Conservation (phyloP, 2,329 filamentous ascomycete species). For the Pseudocercospora musae region DNA sequence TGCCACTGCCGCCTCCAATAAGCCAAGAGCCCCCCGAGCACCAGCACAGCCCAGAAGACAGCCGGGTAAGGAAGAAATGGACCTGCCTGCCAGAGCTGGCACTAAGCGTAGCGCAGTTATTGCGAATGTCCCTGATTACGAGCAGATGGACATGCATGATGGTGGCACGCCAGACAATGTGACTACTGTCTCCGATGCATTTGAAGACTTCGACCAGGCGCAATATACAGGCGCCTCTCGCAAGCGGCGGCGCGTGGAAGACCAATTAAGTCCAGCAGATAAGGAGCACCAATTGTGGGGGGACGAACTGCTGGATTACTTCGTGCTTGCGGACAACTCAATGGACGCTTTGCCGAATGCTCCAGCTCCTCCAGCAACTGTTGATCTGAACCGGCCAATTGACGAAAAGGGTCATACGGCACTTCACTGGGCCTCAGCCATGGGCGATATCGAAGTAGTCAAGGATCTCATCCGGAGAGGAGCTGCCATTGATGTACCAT, state of each 20-base stretch:
- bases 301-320: conserved; percentile 93
- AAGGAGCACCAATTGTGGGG: conserved; percentile 88
- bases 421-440: conserved; percentile 94
- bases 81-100: conserved; percentile 32
- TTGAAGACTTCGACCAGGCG: conserved; percentile 75
- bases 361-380: conserved; percentile 80
- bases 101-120: conserved; percentile 55
- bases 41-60: conserved; percentile 22
- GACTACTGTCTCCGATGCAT: conserved; percentile 78
- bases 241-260: conserved; percentile 77
- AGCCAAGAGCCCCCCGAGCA: conserved; percentile 69
- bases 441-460: conserved; percentile 92
- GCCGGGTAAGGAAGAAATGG: conserved; percentile 31
- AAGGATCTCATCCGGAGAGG: conserved; percentile 80
- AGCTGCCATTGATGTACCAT: conserved; percentile 67
- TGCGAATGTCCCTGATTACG: conserved; percentile 39
- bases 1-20: conserved; percentile 65
- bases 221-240: conserved; percentile 56
- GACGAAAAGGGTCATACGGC: conserved; percentile 91
- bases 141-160: conserved; percentile 30
- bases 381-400: conserved; percentile 87
- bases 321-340: conserved; percentile 60
- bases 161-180: conserved; percentile 81
- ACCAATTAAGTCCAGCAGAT: conserved; percentile 57
- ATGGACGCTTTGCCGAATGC: conserved; percentile 61